Conservation (phyloP, 768 basidiomycete species). For the Pisolithus tinctorius region DNA sequence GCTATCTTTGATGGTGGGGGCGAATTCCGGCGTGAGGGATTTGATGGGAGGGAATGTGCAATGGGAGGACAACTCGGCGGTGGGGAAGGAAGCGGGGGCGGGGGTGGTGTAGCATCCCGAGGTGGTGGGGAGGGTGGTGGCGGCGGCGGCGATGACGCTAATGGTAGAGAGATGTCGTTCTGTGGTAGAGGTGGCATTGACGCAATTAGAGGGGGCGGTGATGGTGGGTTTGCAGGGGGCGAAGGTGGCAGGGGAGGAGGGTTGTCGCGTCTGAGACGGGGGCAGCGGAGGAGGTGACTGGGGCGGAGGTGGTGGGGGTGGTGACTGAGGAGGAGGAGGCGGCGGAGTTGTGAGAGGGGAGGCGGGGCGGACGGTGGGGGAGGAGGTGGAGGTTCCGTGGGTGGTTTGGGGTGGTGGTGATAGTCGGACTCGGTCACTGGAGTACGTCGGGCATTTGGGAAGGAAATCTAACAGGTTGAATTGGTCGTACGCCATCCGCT, state of each 20-base stretch:
- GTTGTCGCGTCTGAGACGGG: slow-evolving; percentile 14
- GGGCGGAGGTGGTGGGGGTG: slow-evolving; percentile 21
- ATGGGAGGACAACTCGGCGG: slow-evolving; percentile 24
- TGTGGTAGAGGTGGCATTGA: slow-evolving; percentile 17
- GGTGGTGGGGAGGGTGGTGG: slow-evolving; percentile 14
- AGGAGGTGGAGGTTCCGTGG: slow-evolving; percentile 33
- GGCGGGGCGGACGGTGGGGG: slow-evolving; percentile 27
- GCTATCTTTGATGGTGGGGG: slow-evolving; percentile 22
- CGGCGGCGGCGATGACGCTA: slow-evolving; percentile 14
- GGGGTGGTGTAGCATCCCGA: slow-evolving; percentile 10
- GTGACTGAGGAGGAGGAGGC: slow-evolving; percentile 19
- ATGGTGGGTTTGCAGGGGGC: slow-evolving; percentile 19
- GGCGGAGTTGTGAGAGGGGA: slow-evolving; percentile 26
- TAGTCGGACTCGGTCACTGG: slow-evolving; percentile 19
- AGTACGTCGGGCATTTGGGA: slow-evolving; percentile 25
- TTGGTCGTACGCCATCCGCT: slow-evolving; percentile 25
- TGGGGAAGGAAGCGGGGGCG: slow-evolving; percentile 18
- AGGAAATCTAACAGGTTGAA: slow-evolving; percentile 27
- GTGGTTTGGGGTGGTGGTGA: slow-evolving; percentile 29
- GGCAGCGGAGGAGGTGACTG: slow-evolving; percentile 23
- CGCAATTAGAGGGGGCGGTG: neutral
- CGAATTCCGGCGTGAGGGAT: slow-evolving; percentile 11
- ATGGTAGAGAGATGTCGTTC: slow-evolving; percentile 8
- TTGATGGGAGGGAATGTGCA: slow-evolving; percentile 12
- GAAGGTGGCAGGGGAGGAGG: slow-evolving; percentile 20